These are phyloP conservation scores for Neurospora sp. DNA, from an alignment of 495 filamentous ascomycete genomes.

Conservation along the genomic window DNA sequence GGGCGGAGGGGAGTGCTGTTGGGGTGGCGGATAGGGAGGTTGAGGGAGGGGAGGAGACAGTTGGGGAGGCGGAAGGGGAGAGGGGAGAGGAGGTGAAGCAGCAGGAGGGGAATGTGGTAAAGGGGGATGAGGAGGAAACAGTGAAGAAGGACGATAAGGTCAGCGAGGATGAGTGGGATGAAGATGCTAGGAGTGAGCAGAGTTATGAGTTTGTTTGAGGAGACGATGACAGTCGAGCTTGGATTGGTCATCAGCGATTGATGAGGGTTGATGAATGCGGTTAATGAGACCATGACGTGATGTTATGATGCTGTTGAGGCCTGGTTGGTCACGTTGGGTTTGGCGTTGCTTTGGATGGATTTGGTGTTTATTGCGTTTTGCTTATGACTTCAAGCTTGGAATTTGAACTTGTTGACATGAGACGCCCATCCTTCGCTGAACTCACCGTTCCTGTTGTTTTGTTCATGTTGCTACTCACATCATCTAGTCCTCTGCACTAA, in stretches of 20 bases:
- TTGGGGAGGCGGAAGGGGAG: too few species aligned
- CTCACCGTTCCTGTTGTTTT: too few species aligned
- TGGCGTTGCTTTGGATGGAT: background rate
- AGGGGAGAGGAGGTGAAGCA: too few species aligned
- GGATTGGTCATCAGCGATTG: too few species aligned
- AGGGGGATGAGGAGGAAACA: too few species aligned
- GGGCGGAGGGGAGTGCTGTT: slow-evolving; percentile 7
- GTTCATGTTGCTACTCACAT: too few species aligned
- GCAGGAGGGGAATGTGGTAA: too few species aligned
- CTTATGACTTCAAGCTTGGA: background rate
- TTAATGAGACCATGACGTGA: background rate
- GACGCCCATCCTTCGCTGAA: too few species aligned
- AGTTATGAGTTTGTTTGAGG: background rate
- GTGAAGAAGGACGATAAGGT: background rate
- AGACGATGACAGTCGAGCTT: too few species aligned
- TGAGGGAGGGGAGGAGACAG: too few species aligned
- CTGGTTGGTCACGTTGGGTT: background rate
- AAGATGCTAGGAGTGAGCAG: slow-evolving; percentile 5
- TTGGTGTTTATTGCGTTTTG: background rate
- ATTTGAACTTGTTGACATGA: background rate
- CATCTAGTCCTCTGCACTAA: too few species aligned
- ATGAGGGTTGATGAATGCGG: too few species aligned
- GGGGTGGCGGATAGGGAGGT: background rate
- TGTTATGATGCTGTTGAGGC: background rate
- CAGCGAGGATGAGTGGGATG: slow-evolving; percentile 3